Percentiles rank a stretch among this genome's conserved stretches.
Conservation (phyloP, 805 yeast species). For the Candida loeiensis region DNA sequence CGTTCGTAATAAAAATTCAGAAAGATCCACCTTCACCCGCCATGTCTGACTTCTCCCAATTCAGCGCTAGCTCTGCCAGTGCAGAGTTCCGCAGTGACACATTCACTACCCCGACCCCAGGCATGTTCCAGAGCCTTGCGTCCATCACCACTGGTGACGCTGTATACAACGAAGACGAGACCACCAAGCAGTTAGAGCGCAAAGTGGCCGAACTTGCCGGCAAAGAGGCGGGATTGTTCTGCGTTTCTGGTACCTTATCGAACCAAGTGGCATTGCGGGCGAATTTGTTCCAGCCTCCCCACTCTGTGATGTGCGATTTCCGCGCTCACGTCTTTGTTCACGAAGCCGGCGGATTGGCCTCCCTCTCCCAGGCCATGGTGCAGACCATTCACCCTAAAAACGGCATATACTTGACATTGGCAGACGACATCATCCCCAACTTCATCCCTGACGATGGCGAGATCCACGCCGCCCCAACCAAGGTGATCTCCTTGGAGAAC, state of each 20-base stretch:
- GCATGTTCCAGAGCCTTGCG: slow-evolving; percentile 40
- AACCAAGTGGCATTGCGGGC: slow-evolving; percentile 40
- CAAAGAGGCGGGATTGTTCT: slow-evolving; percentile 37
- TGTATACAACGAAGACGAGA: slow-evolving; percentile 39
- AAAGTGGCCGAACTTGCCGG: slow-evolving; percentile 36
- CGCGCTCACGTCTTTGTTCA: slow-evolving; percentile 35
- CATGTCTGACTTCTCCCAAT: slow-evolving; percentile 5
- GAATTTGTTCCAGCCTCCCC: slow-evolving; percentile 41
- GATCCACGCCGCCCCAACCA: slow-evolving; percentile 43
- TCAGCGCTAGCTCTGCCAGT: slow-evolving; percentile 23
- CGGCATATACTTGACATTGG: slow-evolving; percentile 33
- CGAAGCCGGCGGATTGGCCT: slow-evolving; percentile 44
- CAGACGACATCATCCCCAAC: slow-evolving; percentile 36
- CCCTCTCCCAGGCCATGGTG: slow-evolving; percentile 42
- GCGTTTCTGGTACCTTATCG: slow-evolving; percentile 42
- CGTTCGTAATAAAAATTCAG: neutral
- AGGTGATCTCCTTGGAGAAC: slow-evolving; percentile 41
- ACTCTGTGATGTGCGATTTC: slow-evolving; percentile 36
- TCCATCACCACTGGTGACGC: slow-evolving; percentile 39
- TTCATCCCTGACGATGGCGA: slow-evolving; percentile 43
- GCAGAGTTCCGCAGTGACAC: slow-evolving; percentile 64
- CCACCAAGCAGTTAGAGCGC: slow-evolving; percentile 31
- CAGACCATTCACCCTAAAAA: slow-evolving; percentile 36
- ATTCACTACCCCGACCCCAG: slow-evolving; percentile 75
- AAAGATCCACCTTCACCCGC: neutral